Base-by-base conservation (phyloP, 495 filamentous ascomycete species). In the Aspergillus nanangensis region DNA sequence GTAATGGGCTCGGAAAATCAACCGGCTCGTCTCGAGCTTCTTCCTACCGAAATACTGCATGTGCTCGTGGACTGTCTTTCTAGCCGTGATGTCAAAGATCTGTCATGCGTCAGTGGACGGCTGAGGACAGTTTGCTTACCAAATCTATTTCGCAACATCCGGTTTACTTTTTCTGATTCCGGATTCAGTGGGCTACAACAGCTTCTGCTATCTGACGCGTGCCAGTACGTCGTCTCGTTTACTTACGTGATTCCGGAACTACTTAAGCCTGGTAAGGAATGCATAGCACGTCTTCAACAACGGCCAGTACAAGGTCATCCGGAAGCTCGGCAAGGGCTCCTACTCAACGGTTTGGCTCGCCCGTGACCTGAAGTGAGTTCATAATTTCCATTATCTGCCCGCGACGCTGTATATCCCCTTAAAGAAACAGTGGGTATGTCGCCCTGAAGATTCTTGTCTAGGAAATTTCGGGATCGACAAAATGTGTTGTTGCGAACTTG, bases 301-400 rank as follows among this genome's bases (percentile, higher is more conserved):
- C 40, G 47, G 44, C 17, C 48, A 56, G 41, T 77, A 75, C 48
- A 53, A 54, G 19, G 53, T 76, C 23, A 52, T 70, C 8, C 60
- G 67, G 19, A 77, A 77, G 53, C 66, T 74, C 15, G 72, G 72
- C 15, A 45, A 66, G 3, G 73, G 72, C 33, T 56, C 53, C 5
- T 72, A 54, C 48, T 73, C 70, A 7, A 75, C 70, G 7, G 69
- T 74, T 41, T 77, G 73, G 72, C 55, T 75, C 17, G 68, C 67
- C 25, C 39, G 34, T 31, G 68, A 75, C 44, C 43, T 35, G 47
- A 41, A 51, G 56, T 55, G 44, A 56, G 51, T 34, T n/a, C n/a
- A n/a, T 48, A 39, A 19, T 44, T 45, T 24, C 44, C 8, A 13
- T 7, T 5, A 29, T 29, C 7, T 11, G 11, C 25, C 25, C 25